phyloP scores from a whole-genome alignment of 176 grass and related monocot genomes.

The Stipa capillata region DNA sequence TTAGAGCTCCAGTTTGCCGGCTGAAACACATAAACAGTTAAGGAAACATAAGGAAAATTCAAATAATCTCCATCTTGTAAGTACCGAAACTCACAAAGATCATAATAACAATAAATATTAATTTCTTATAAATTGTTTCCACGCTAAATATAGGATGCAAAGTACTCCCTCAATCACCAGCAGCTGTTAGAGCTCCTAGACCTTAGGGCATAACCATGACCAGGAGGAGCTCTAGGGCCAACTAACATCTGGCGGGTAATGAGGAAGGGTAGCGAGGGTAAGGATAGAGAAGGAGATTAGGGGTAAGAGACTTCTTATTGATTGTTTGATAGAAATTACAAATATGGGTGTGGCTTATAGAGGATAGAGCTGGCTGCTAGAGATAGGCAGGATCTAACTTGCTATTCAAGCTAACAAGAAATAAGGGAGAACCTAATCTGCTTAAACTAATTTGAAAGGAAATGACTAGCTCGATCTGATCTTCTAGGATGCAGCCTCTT shows the following conservation, averaged over 20 bases:
- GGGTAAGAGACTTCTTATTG: not conserved
- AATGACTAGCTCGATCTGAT: not conserved
- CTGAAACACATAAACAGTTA: constrained; percentile 52
- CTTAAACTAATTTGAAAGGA: not conserved
- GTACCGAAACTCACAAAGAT: not conserved
- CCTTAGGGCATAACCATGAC: no score
- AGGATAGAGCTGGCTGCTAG: not conserved
- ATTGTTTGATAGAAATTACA: not conserved
- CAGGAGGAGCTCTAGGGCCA: no score
- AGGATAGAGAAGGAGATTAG: not conserved
- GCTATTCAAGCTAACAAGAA: not conserved
- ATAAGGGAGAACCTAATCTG: not conserved
- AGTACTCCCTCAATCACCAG: not conserved
- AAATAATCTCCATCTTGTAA: not conserved
- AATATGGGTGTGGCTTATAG: not conserved
- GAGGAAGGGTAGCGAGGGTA: not conserved
- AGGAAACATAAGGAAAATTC: constrained; percentile 24
- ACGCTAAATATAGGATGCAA: constrained; percentile 7
- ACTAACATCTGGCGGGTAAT: not conserved
- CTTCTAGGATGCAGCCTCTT: not conserved
- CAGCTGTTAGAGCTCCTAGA: not conserved
- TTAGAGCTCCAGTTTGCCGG: constrained; percentile 92
- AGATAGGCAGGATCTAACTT: not conserved
- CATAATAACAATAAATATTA: not conserved
- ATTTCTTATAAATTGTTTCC: not conserved